Evolutionary conservation across 2,329 filamentous ascomycete genomes (phyloP), one percentile per base, ranked within the genome.

Genomic region (Claviceps sp.): DNA sequence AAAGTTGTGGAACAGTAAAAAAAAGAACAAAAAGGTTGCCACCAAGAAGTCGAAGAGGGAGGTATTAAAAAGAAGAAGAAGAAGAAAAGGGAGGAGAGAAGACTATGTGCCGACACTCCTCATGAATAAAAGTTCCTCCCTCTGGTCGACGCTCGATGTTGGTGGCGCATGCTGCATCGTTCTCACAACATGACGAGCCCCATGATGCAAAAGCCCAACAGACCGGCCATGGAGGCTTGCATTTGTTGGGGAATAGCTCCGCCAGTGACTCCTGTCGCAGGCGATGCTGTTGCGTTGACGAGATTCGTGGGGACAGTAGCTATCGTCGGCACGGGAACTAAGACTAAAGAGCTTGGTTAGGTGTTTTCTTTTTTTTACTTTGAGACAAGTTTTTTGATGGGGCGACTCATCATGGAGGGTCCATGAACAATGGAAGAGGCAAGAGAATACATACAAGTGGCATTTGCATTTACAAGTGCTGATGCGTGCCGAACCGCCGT

Each of bases 161-260:
- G 30, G 20, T 47, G 53, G 20, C 14, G 34, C 44, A 18, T 36
- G 38, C 8, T 34, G 37, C 11, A 41, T 8, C 47, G 7, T 7
- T 5, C n/a, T 53, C 60, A 68, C 52, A 67, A 47, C 58, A 67
- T 59, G 56, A 67, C 60, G 48, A 69, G 56, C 18, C 65, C 62
- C 59, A 68, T 62, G 57, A 67, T 64, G 55, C 64, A 65, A 54
- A 68, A 68, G 38, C 63, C 66, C 52, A 69, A 51, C n/a, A 68
- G 58, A 37, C 66, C 66, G 43, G 56, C 61, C 55, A 65, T 62
- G 48, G 66, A 68, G 46, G 58, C 57, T 54, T 66, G 59, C 63
- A 66, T 62, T 48, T 63, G 61, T 50, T 62, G 60, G 40, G 62
- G 59, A 46, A 65, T 59, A 20, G 64, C 64, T 36, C 64, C 65